Percentiles rank a stretch among this genome's conserved stretches.
phyloP scores from a whole-genome alignment of 306 rosid genomes.

The Prinsepia uniflora region DNA sequence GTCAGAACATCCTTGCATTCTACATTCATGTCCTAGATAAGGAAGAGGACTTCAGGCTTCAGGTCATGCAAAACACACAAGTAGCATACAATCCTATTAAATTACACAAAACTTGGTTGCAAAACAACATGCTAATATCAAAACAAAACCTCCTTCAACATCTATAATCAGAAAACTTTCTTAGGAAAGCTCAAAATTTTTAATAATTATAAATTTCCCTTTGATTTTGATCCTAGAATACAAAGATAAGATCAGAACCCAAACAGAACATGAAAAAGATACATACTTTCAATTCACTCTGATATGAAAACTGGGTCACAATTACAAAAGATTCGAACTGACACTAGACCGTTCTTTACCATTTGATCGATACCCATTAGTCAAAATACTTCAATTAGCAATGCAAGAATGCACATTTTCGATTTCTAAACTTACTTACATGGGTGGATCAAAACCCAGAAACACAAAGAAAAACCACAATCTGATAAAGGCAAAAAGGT shows the following conservation, averaged over 20 bases:
- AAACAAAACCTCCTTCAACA: no score
- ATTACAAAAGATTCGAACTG: background rate
- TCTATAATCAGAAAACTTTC: background rate
- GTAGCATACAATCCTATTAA: no score
- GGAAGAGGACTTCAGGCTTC: background rate
- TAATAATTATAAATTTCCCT: background rate
- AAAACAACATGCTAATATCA: no score
- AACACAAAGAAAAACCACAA: background rate
- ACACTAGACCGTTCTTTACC: background rate
- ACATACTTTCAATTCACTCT: background rate
- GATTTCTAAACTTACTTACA: background rate
- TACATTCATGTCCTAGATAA: background rate
- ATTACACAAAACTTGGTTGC: no score
- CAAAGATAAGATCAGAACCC: background rate
- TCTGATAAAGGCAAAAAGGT: no score
- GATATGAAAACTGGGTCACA: background rate
- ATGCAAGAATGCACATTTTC: constrained; percentile 15
- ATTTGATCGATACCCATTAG: constrained; percentile 5
- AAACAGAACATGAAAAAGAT: background rate
- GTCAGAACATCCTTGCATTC: background rate
- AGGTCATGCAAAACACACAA: no score
- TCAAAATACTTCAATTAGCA: constrained; percentile 18
- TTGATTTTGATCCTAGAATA: background rate
- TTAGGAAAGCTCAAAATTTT: background rate
- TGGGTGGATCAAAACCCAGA: background rate